Evolutionary conservation across 495 filamentous ascomycete species (phyloP).

Genomic region (Ascobolus immersus): DNA sequence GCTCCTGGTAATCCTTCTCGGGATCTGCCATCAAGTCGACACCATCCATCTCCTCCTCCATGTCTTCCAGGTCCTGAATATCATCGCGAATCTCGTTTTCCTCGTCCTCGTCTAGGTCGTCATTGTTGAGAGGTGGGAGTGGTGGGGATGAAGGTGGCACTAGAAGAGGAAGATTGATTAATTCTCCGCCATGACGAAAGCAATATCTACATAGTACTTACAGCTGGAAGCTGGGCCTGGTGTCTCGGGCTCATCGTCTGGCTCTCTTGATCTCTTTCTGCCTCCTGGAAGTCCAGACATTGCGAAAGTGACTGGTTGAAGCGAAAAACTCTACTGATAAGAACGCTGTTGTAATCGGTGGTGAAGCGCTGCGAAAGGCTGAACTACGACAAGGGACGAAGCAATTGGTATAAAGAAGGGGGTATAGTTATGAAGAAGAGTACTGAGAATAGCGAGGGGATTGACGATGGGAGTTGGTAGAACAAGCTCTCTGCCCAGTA

Average conservation of each 20-base stretch:
- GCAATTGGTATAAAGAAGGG: too few species aligned
- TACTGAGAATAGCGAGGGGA: too few species aligned
- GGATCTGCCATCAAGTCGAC: constrained; percentile 44
- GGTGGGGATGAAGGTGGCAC: constrained; percentile 29
- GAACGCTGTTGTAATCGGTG: too few species aligned
- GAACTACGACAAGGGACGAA: too few species aligned
- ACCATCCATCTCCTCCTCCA: constrained; percentile 80
- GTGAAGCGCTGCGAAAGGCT: too few species aligned
- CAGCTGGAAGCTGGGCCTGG: constrained; percentile 46
- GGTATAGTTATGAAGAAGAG: too few species aligned
- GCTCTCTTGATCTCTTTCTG: constrained; percentile 49
- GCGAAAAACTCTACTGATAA: too few species aligned
- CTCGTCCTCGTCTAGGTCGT: constrained; percentile 44
- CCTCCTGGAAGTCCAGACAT: too few species aligned
- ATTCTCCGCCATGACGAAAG: neutral
- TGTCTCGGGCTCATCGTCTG: constrained; percentile 49
- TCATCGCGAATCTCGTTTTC: constrained; percentile 51
- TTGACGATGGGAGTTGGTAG: too few species aligned
- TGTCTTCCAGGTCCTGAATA: constrained; percentile 82
- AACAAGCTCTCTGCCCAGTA: too few species aligned
- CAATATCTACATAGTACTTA: constrained; percentile 21
- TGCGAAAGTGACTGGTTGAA: too few species aligned
- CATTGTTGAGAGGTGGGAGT: constrained; percentile 27
- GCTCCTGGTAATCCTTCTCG: constrained; percentile 15
- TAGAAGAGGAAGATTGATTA: constrained; percentile 15